phyloP scores from a whole-genome alignment of 768 basidiomycete genomes.

The Tricholoma matsutake region DNA sequence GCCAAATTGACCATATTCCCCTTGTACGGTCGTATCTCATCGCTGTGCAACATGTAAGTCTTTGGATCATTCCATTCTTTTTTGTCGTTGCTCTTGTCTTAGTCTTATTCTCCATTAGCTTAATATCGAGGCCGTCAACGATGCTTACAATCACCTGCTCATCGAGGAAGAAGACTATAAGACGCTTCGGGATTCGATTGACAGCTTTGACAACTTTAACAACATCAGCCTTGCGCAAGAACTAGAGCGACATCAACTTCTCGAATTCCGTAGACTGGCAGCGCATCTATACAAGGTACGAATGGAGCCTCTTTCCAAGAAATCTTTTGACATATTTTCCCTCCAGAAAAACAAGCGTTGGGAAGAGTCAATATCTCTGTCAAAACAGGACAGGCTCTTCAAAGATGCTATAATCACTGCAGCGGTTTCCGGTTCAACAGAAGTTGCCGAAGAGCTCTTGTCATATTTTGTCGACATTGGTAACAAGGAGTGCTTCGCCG shows the following conservation, averaged over 20 bases:
- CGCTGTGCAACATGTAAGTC: slow-evolving; percentile 85
- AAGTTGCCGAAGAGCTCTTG: slow-evolving; percentile 92
- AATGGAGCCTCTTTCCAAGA: neutral
- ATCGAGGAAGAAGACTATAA: slow-evolving; percentile 99
- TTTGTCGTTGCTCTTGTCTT: neutral
- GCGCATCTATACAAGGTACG: slow-evolving; percentile 92
- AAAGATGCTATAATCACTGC: slow-evolving; percentile 96
- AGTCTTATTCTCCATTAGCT: slow-evolving; percentile 44
- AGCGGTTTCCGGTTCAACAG: slow-evolving; percentile 75
- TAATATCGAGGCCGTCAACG: slow-evolving; percentile 96
- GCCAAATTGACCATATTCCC: slow-evolving; percentile 92
- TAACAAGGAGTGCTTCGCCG: slow-evolving; percentile 97
- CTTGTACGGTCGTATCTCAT: slow-evolving; percentile 96
- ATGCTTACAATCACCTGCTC: slow-evolving; percentile 95
- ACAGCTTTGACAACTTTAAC: slow-evolving; percentile 98
- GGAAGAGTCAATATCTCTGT: slow-evolving; percentile 94
- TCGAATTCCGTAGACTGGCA: slow-evolving; percentile 94
- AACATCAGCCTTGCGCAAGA: slow-evolving; percentile 82
- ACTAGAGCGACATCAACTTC: slow-evolving; percentile 83
- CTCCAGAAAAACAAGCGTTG: slow-evolving; percentile 87
- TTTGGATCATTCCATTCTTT: neutral
- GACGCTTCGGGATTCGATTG: slow-evolving; percentile 94
- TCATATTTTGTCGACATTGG: slow-evolving; percentile 98
- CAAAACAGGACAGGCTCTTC: slow-evolving; percentile 96
- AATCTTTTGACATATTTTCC: neutral